Evolutionary conservation across 2,329 filamentous ascomycete species (phyloP).

Genomic region (Pseudogymnoascus sp.): DNA sequence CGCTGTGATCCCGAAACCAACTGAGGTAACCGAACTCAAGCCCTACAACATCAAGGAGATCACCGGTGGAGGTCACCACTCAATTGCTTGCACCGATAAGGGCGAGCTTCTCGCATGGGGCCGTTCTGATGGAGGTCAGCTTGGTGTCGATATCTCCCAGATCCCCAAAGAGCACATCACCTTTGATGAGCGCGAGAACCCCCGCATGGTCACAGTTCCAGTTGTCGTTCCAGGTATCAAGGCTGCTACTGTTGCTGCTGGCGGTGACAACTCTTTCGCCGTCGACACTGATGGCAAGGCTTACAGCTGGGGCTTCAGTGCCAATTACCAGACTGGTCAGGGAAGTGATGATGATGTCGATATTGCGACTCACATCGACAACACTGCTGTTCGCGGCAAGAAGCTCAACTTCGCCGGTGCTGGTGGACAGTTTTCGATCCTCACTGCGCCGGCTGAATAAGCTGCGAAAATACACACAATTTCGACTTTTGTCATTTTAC

Average conservation of each 20-base stretch:
- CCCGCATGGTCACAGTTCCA: slow-evolving; percentile 65
- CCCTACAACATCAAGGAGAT: slow-evolving; percentile 58
- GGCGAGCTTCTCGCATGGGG: slow-evolving; percentile 54
- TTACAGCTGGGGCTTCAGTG: slow-evolving; percentile 73
- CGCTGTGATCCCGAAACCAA: slow-evolving; percentile 63
- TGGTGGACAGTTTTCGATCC: slow-evolving; percentile 74
- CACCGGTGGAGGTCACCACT: slow-evolving; percentile 69
- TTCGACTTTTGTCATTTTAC: neutral
- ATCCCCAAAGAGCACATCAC: slow-evolving; percentile 51
- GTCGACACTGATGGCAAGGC: slow-evolving; percentile 60
- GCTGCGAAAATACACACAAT: neutral
- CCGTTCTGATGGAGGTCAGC: slow-evolving; percentile 43
- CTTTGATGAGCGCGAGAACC: slow-evolving; percentile 53
- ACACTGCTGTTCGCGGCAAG: slow-evolving; percentile 69
- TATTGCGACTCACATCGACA: slow-evolving; percentile 71
- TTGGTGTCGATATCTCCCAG: slow-evolving; percentile 47
- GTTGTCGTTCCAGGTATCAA: slow-evolving; percentile 48
- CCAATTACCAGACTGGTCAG: slow-evolving; percentile 72
- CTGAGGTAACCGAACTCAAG: slow-evolving; percentile 54
- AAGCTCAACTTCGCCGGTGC: slow-evolving; percentile 70
- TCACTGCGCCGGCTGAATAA: slow-evolving; percentile 36
- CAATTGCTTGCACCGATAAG: slow-evolving; percentile 49
- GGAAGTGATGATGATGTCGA: slow-evolving; percentile 72
- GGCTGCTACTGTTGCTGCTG: slow-evolving; percentile 51
- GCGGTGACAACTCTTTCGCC: slow-evolving; percentile 65